Conservation (phyloP, 768 basidiomycete genomes). For the Leccinum variicolor region DNA sequence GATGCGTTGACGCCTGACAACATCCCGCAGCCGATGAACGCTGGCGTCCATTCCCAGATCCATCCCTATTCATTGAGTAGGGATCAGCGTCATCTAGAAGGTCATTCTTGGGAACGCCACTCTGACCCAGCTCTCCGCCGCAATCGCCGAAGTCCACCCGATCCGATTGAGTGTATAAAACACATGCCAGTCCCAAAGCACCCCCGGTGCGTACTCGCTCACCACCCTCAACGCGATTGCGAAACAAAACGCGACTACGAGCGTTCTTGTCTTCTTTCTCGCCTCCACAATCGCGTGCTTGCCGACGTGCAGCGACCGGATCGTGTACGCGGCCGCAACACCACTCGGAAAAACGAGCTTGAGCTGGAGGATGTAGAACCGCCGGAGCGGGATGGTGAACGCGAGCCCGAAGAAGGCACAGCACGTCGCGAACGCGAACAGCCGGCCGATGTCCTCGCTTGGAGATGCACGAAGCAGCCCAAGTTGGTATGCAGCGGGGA, state of each 20-base stretch:
- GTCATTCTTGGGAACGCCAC: neutral
- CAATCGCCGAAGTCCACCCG: neutral
- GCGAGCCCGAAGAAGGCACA: constrained; percentile 2
- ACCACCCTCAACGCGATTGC: neutral
- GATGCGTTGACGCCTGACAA: constrained; percentile 54
- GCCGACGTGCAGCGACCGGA: neutral
- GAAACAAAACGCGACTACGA: neutral
- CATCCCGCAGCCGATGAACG: constrained; percentile 60
- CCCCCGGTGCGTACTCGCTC: neutral
- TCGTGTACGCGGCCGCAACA: neutral
- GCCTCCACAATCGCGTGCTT: neutral
- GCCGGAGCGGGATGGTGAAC: neutral
- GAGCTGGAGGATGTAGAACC: neutral
- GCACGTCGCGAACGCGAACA: neutral
- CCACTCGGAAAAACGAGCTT: constrained; percentile 1
- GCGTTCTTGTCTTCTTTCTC: neutral
- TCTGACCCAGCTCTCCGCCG: constrained; percentile 1
- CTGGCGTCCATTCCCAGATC: constrained; percentile 39
- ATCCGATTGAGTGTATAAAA: neutral
- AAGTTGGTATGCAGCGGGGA: neutral
- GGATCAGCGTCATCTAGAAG: neutral
- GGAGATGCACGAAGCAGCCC: neutral
- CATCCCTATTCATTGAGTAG: constrained; percentile 10
- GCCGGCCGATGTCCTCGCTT: neutral
- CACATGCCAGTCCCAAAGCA: constrained; percentile 1